Percentiles rank a stretch among this genome's conserved stretches.
phyloP scores from a whole-genome alignment of 805 yeast species.

The Isabelozyma pseudorhagii region DNA sequence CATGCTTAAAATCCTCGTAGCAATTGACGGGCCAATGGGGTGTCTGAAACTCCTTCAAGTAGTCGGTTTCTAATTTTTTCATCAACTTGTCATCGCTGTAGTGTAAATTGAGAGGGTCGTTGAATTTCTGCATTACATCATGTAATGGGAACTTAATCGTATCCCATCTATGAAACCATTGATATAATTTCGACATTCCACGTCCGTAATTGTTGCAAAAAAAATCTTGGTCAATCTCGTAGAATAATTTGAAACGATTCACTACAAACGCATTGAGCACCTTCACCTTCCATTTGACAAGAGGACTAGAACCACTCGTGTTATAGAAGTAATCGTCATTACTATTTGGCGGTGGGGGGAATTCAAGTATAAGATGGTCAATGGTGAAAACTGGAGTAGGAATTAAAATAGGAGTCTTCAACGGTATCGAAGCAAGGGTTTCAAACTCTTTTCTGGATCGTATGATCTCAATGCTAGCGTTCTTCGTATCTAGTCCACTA shows the following conservation, averaged over 20 bases:
- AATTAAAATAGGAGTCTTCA: slow-evolving; percentile 29
- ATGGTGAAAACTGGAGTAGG: slow-evolving; percentile 34
- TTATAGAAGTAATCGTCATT: slow-evolving; percentile 9
- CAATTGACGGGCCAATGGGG: not conserved
- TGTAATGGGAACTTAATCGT: slow-evolving; percentile 8
- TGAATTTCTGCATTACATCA: slow-evolving; percentile 15
- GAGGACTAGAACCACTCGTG: slow-evolving; percentile 9
- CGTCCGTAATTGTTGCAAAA: slow-evolving; percentile 24
- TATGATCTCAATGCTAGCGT: slow-evolving; percentile 36
- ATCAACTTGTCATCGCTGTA: slow-evolving; percentile 23
- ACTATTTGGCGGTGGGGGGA: slow-evolving; percentile 18
- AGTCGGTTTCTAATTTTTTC: slow-evolving; percentile 14
- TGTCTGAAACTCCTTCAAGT: slow-evolving; percentile 10
- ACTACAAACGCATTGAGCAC: slow-evolving; percentile 25
- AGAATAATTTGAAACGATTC: slow-evolving; percentile 24
- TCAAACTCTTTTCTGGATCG: slow-evolving; percentile 10
- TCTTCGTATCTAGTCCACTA: slow-evolving; percentile 22
- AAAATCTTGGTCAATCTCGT: slow-evolving; percentile 12
- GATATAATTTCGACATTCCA: slow-evolving; percentile 17
- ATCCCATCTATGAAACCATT: slow-evolving; percentile 28
- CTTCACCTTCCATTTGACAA: slow-evolving; percentile 30
- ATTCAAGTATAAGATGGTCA: slow-evolving; percentile 23
- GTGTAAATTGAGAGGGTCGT: slow-evolving; percentile 13
- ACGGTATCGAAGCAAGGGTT: not conserved
- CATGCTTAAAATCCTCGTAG: slow-evolving; percentile 24